phyloP scores from a whole-genome alignment of 2,329 filamentous ascomycete species.

The Cladosporium sp. region DNA sequence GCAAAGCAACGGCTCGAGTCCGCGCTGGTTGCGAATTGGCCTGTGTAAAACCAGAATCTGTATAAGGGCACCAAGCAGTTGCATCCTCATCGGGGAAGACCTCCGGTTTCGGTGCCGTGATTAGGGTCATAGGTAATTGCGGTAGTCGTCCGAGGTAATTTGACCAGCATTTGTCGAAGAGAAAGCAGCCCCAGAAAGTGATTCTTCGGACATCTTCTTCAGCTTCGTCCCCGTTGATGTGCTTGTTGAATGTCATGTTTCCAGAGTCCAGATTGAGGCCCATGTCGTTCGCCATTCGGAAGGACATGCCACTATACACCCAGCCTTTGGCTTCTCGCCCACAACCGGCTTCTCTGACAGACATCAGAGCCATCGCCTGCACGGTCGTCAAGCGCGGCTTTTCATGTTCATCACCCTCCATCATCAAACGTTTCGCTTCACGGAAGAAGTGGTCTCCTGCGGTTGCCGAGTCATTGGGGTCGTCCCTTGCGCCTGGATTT shows the following conservation, averaged over 20 bases:
- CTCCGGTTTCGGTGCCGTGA: constrained; percentile 83
- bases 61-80: constrained; percentile 82
- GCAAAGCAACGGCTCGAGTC: constrained; percentile 75
- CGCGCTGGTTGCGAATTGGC: constrained; percentile 73
- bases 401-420: constrained; percentile 91
- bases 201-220: constrained; percentile 86
- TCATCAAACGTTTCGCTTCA: constrained; percentile 83
- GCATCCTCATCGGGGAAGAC: constrained; percentile 87
- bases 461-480: constrained; percentile 71
- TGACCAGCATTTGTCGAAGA: constrained; percentile 99
- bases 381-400: constrained; percentile 84
- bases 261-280: constrained; percentile 82
- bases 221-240: constrained; percentile 56
- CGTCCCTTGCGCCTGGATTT: constrained; percentile 65
- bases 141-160: constrained; percentile 92
- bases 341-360: constrained; percentile 90
- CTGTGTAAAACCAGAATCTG: constrained; percentile 73
- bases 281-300: constrained; percentile 93
- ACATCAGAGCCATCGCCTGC: constrained; percentile 92
- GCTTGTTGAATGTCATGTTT: constrained; percentile 52
- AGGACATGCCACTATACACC: constrained; percentile 98
- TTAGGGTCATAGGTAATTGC: constrained; percentile 73
- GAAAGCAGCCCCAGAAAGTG: constrained; percentile 95
- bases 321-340: constrained; percentile 92
- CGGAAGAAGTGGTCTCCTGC: constrained; percentile 96